Percentiles rank a stretch among this genome's conserved stretches.
Evolutionary conservation across 345 rosid species (phyloP).

Genomic region (Dipteronia sinensis): DNA sequence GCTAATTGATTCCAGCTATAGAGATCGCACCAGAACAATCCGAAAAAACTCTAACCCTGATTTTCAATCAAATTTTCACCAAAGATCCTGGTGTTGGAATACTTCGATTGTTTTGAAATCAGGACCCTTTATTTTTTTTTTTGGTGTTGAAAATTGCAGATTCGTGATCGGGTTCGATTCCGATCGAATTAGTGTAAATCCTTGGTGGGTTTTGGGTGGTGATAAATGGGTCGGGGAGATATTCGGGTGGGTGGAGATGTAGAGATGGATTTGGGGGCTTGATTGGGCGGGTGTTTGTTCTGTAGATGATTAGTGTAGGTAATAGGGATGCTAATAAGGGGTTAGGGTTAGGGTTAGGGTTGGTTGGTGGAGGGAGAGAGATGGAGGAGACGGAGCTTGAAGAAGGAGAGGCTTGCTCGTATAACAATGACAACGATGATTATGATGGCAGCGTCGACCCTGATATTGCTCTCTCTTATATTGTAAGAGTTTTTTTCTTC

Average conservation of each 20-base stretch:
- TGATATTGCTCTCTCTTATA: slow-evolving; percentile 74
- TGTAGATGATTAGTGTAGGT: slow-evolving; percentile 52
- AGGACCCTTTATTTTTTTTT: background rate
- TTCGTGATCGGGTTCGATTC: slow-evolving; percentile 40
- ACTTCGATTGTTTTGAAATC: slow-evolving; percentile 13
- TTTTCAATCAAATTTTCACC: background rate
- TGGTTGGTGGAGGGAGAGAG: slow-evolving; percentile 24
- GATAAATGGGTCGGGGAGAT: slow-evolving; percentile 24
- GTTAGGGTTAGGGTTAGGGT: slow-evolving; percentile 54
- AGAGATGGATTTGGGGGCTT: slow-evolving; percentile 24
- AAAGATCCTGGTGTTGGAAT: slow-evolving; percentile 13
- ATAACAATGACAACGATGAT: slow-evolving; percentile 49
- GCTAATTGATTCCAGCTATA: slow-evolving; percentile 44
- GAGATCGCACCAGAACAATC: slow-evolving; percentile 45
- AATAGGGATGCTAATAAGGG: slow-evolving; percentile 50
- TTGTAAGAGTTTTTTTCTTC: slow-evolving; percentile 48
- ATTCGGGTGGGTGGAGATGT: slow-evolving; percentile 22
- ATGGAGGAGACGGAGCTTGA: slow-evolving; percentile 75
- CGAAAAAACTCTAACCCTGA: slow-evolving; percentile 7
- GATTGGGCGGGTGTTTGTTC: slow-evolving; percentile 21
- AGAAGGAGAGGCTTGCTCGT: slow-evolving; percentile 78
- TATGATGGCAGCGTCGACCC: slow-evolving; percentile 60
- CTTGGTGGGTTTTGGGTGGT: slow-evolving; percentile 34
- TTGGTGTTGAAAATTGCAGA: slow-evolving; percentile 14
- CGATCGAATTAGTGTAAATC: slow-evolving; percentile 37